phyloP scores from a whole-genome alignment of 441 rosid species.

The Breynia disticha region DNA sequence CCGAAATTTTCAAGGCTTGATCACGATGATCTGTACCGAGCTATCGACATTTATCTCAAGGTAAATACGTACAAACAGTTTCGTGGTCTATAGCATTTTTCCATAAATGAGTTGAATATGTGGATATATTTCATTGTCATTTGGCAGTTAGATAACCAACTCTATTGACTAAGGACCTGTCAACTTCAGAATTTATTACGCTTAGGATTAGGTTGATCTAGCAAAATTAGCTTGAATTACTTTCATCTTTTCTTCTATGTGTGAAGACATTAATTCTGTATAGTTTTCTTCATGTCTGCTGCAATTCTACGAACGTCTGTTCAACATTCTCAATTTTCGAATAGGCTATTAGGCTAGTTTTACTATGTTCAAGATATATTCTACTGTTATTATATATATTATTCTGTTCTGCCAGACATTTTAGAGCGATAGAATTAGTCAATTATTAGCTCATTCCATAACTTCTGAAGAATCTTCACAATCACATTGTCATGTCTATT shows the following conservation, averaged over 20 bases:
- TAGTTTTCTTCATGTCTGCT: background rate
- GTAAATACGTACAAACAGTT: slow-evolving; percentile 20
- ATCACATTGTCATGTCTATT: too few relatives aligned
- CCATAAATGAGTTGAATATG: background rate
- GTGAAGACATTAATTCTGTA: background rate
- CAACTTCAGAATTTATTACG: slow-evolving; percentile 15
- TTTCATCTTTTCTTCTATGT: slow-evolving; percentile 1
- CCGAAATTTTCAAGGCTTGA: slow-evolving; percentile 61
- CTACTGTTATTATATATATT: too few relatives aligned
- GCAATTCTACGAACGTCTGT: too few relatives aligned
- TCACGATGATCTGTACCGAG: slow-evolving; percentile 88
- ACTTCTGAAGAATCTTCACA: too few relatives aligned
- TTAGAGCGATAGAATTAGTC: too few relatives aligned
- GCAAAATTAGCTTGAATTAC: slow-evolving; percentile 14
- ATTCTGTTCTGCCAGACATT: too few relatives aligned
- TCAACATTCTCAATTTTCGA: background rate
- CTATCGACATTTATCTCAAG: slow-evolving; percentile 88
- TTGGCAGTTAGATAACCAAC: slow-evolving; percentile 39
- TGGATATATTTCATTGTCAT: background rate
- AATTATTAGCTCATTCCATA: too few relatives aligned
- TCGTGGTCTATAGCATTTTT: too few relatives aligned
- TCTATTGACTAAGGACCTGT: slow-evolving; percentile 33
- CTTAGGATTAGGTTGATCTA: slow-evolving; percentile 30
- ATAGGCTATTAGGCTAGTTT: too few relatives aligned
- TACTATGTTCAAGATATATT: too few relatives aligned